phyloP scores from a whole-genome alignment of 2,329 filamentous ascomycete species.

The Lasiodiplodia hormozganensis region DNA sequence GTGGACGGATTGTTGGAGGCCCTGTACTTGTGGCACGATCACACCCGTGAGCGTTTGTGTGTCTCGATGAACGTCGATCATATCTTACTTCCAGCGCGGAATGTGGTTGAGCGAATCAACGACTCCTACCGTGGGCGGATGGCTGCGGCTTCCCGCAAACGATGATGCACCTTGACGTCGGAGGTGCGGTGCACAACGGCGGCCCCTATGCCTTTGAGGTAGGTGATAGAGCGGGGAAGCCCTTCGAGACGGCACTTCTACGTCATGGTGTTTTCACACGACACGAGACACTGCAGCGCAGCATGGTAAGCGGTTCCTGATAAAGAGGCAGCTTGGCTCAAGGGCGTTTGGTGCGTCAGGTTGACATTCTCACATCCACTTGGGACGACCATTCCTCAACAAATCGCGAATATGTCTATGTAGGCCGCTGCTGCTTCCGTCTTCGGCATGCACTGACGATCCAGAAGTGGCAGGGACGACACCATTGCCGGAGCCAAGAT shows the following conservation, averaged over 20 bases:
- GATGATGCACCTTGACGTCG: slow-evolving; percentile 25
- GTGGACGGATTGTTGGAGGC: neutral
- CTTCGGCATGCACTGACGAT: slow-evolving; percentile 11
- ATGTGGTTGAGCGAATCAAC: slow-evolving; percentile 19
- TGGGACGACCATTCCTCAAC: neutral
- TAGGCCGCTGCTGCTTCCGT: slow-evolving; percentile 10
- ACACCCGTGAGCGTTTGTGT: neutral
- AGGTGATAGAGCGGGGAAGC: slow-evolving; percentile 8
- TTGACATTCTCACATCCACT: neutral
- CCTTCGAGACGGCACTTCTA: neutral
- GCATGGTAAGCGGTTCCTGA: neutral
- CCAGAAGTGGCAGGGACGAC: slow-evolving; percentile 19
- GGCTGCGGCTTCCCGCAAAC: slow-evolving; percentile 15
- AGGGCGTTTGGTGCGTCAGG: neutral
- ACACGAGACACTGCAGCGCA: neutral
- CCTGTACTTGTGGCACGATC: neutral
- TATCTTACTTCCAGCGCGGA: slow-evolving; percentile 12
- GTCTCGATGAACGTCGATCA: neutral
- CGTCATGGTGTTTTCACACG: slow-evolving; percentile 17
- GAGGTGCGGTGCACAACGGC: neutral
- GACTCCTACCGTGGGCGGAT: neutral
- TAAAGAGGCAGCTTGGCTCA: neutral
- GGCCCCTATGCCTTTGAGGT: slow-evolving; percentile 2
- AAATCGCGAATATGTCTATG: slow-evolving; percentile 4
- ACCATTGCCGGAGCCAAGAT: slow-evolving; percentile 36